Percentiles rank a stretch among this genome's conserved stretches.
These are phyloP conservation scores for Podila minutissima DNA, from an alignment of 192 early-diverging fungal species.

Conservation along the genomic window DNA sequence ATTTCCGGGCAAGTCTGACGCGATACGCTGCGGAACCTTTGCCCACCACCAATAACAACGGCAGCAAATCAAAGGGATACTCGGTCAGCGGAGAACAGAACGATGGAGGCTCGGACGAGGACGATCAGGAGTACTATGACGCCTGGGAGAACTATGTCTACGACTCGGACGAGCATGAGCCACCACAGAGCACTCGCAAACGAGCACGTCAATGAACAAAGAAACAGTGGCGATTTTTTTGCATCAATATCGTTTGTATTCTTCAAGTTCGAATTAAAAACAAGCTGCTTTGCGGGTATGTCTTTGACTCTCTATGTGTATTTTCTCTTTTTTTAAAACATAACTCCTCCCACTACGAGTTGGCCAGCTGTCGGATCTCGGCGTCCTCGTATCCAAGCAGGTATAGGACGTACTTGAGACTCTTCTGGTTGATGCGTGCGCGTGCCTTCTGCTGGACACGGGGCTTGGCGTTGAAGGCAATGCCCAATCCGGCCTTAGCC, in stretches of 20 bases:
- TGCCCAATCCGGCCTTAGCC: slow-evolving; percentile 91
- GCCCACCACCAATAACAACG: background rate
- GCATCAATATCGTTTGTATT: no score
- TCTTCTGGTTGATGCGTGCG: slow-evolving; percentile 93
- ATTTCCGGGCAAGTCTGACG: slow-evolving; percentile 16
- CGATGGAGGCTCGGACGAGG: slow-evolving; percentile 15
- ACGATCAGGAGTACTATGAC: slow-evolving; percentile 31
- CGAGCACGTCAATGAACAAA: slow-evolving; percentile 7
- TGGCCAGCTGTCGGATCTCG: slow-evolving; percentile 72
- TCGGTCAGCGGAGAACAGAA: background rate
- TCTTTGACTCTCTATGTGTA: background rate
- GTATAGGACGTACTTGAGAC: slow-evolving; percentile 88
- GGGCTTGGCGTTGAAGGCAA: slow-evolving; percentile 98
- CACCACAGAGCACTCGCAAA: slow-evolving; percentile 34
- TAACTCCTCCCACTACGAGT: slow-evolving; percentile 2
- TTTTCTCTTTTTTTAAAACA: background rate
- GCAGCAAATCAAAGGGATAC: background rate
- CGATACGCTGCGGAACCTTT: slow-evolving; percentile 10
- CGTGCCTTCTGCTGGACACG: slow-evolving; percentile 92
- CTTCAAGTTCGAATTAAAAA: no score
- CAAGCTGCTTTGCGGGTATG: no score
- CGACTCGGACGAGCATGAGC: slow-evolving; percentile 45
- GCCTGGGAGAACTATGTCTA: slow-evolving; percentile 23
- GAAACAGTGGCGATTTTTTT: no score
- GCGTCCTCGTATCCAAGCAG: slow-evolving; percentile 89